phyloP scores from a whole-genome alignment of 2,329 filamentous ascomycete species.

The Magnaporthiopsis incrustans region DNA sequence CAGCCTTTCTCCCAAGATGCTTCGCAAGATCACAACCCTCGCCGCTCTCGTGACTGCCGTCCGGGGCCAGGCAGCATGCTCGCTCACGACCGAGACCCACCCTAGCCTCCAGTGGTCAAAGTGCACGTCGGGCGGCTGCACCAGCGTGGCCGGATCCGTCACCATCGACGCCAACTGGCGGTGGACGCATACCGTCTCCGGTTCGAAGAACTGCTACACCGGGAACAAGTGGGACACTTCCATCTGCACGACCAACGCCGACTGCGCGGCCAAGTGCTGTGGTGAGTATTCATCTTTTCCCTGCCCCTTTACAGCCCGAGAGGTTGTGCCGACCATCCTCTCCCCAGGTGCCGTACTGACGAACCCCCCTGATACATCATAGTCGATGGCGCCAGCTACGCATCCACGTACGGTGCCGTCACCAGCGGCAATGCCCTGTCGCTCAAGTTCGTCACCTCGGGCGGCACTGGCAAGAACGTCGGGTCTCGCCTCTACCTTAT shows the following conservation, averaged over 20 bases:
- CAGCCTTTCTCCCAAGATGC: constrained; percentile 15
- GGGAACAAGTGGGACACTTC: constrained; percentile 41
- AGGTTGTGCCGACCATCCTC: constrained; percentile 30
- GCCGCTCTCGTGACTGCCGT: constrained; percentile 33
- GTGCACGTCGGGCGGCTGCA: constrained; percentile 46
- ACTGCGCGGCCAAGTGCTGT: constrained; percentile 44
- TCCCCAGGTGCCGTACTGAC: constrained; percentile 41
- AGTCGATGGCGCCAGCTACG: constrained; percentile 43
- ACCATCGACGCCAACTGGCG: constrained; percentile 55
- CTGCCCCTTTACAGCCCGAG: constrained; percentile 18
- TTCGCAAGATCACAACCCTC: constrained; percentile 24
- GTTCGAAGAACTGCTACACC: constrained; percentile 48
- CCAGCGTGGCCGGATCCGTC: constrained; percentile 38
- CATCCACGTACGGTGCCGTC: constrained; percentile 40
- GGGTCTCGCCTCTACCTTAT: constrained; percentile 57
- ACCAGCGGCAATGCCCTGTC: constrained; percentile 39
- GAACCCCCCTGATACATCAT: constrained; percentile 12
- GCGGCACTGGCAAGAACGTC: constrained; percentile 35
- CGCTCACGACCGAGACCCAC: constrained; percentile 38
- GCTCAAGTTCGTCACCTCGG: constrained; percentile 37
- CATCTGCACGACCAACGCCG: constrained; percentile 37
- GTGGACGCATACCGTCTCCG: constrained; percentile 42
- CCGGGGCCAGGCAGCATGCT: constrained; percentile 43
- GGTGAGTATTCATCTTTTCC: constrained; percentile 14
- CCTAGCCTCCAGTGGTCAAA: constrained; percentile 44